Base-by-base conservation (phyloP, 169 alveolate genomes). In the Theileria sp. region DNA sequence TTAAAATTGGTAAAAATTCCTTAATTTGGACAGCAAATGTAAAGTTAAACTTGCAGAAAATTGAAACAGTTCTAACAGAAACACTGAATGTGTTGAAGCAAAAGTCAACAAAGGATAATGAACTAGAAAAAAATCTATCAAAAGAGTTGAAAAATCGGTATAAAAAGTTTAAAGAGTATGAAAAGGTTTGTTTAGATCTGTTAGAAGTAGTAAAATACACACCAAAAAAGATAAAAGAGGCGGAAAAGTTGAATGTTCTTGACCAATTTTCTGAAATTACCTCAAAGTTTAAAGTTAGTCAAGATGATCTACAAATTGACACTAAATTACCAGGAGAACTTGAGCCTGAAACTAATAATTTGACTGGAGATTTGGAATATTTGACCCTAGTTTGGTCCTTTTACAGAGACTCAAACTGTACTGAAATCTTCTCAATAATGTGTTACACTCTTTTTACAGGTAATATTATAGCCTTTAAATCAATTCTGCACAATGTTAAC, bases 331-430 rank as follows among this genome's bases (percentile, higher is more conserved):
- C 36, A 32, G 36, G 36, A 1, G 36, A 32, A 32, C 1, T 5
- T 32, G 36, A 32, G 5, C 36, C 36, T 3, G 36, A 32, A 32
- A 32, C 36, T 32, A 1, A n/a, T n/a, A n/a, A 32, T 32, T 32
- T 32, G 36, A 32, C 8, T 5, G 5, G 8, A 3, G 54, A 44
- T 44, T 10, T 44, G 26, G 51, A 21, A 64, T 17, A 15, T 25
- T 38, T 70, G 26, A 75, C 69, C 8, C 23, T 83, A 34, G 56
- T 71, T 26, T 83, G 89, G 89, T 69, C 81, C 8, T 83, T 83
- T 49, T 83, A 77, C 68, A 66, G 82, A 50, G 83, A 77, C 12
- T 79, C 87, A 5, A 83, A 34, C 21, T 83, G 89, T 54, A 15
- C 56, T 26, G 86, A 83, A 51, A 50, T 83, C 19, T 83, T 83